A percentile compares a stretch with the other conserved stretches of the same genome.
These are phyloP conservation scores for Schizosaccharomyces osmophilus DNA, from an alignment of 805 yeast genomes.

Conservation along the genomic window DNA sequence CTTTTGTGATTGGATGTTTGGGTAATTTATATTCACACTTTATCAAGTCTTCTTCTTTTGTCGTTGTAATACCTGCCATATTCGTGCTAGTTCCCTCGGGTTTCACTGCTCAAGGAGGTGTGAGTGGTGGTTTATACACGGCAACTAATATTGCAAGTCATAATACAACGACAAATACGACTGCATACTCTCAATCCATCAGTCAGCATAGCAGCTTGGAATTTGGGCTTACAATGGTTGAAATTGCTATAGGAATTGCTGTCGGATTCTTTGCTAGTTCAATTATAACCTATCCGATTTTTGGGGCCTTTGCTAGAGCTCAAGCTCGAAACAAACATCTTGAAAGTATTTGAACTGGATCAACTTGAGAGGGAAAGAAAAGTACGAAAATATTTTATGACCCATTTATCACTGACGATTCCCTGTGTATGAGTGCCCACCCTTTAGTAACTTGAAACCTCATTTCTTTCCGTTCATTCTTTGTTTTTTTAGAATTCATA, in stretches of 20 bases:
- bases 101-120: conserved; percentile 68
- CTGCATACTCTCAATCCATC: conserved; percentile 6
- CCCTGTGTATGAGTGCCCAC: no score
- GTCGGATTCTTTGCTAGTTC: not conserved
- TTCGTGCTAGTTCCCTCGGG: conserved; percentile 91
- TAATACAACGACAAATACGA: conserved; percentile 7
- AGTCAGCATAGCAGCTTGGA: not conserved
- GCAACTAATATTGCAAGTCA: conserved; percentile 6
- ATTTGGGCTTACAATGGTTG: conserved; percentile 72
- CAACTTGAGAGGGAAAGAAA: no score
- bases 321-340: no score
- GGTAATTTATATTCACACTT: conserved; percentile 75
- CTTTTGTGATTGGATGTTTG: conserved; percentile 66
- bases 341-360: no score
- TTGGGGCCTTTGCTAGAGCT: not conserved
- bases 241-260: conserved; percentile 78
- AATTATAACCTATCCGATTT: not conserved
- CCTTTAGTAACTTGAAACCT: no score
- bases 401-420: no score
- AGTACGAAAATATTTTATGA: no score
- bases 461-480: no score
- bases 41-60: conserved; percentile 47
- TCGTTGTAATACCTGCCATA: conserved; percentile 88
- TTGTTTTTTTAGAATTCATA: no score
- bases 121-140: conserved; percentile 50